phyloP scores from a whole-genome alignment of 2,329 filamentous ascomycete species.

The Aureobasidium pullulans region DNA sequence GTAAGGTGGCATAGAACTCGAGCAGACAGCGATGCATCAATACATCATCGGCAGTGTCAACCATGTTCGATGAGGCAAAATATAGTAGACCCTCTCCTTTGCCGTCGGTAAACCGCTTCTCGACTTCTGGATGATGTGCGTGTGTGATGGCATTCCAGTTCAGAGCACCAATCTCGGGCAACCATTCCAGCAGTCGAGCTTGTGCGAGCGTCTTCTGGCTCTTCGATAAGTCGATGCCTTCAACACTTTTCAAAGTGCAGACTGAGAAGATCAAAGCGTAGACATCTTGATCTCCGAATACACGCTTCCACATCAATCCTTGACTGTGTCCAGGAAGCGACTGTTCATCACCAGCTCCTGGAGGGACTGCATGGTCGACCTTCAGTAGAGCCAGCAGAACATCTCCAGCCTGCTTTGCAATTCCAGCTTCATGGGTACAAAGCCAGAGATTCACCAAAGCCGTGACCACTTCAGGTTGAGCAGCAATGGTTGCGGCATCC shows the following conservation, averaged over 20 bases:
- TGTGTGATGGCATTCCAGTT: constrained; percentile 48
- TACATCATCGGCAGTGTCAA: constrained; percentile 48
- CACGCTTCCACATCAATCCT: constrained; percentile 53
- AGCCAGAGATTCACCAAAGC: constrained; percentile 54
- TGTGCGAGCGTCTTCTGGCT: constrained; percentile 53
- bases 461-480: constrained; percentile 46
- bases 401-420: constrained; percentile 48
- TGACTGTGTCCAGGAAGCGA: constrained; percentile 31
- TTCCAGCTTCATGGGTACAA: constrained; percentile 46
- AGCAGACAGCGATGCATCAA: constrained; percentile 54
- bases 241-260: constrained; percentile 38
- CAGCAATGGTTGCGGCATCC: constrained; percentile 53
- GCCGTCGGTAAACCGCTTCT: constrained; percentile 30
- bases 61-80: constrained; percentile 49
- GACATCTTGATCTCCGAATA: constrained; percentile 54
- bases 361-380: constrained; percentile 35
- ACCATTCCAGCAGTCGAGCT: constrained; percentile 51
- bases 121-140: constrained; percentile 47
- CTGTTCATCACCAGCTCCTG: constrained; percentile 26
- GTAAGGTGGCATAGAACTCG: constrained; percentile 49
- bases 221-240: constrained; percentile 36
- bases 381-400: constrained; percentile 47
- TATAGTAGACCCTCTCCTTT: constrained; percentile 43
- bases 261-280: constrained; percentile 50
- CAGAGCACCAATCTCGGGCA: constrained; percentile 46